Conservation (phyloP, 1,139 yeast species). For the Yamadazyma mexicana region DNA sequence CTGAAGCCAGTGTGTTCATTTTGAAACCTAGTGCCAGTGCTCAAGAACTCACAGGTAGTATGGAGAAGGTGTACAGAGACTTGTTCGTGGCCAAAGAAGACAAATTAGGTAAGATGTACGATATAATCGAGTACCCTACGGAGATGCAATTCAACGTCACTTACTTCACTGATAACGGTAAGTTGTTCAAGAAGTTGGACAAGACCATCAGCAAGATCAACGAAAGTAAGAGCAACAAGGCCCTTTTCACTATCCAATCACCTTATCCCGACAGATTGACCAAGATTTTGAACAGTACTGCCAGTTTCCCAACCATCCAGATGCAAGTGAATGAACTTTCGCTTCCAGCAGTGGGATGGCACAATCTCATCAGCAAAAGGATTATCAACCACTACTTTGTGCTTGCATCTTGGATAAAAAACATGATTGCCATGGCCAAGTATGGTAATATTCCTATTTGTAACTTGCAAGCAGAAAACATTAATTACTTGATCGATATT, state of each 20-base stretch:
- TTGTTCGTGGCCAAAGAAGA: slow-evolving; percentile 47
- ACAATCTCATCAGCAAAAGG: slow-evolving; percentile 63
- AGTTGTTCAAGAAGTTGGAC: slow-evolving; percentile 55
- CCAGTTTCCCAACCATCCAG: slow-evolving; percentile 65
- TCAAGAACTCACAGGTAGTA: slow-evolving; percentile 58
- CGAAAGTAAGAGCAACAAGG: slow-evolving; percentile 68
- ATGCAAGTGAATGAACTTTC: slow-evolving; percentile 57
- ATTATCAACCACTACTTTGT: slow-evolving; percentile 72
- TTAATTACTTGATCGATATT: slow-evolving; percentile 79
- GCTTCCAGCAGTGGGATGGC: slow-evolving; percentile 89
- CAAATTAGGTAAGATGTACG: slow-evolving; percentile 40
- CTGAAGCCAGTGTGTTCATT: slow-evolving; percentile 53
- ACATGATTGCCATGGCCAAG: slow-evolving; percentile 63
- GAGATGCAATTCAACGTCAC: slow-evolving; percentile 52
- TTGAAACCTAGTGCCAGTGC: slow-evolving; percentile 71
- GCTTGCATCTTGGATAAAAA: slow-evolving; percentile 71
- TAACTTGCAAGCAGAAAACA: slow-evolving; percentile 74
- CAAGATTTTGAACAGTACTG: slow-evolving; percentile 42
- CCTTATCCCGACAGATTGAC: slow-evolving; percentile 53
- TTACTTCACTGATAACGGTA: slow-evolving; percentile 49
- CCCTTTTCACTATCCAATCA: slow-evolving; percentile 72
- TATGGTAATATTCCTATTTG: slow-evolving; percentile 85
- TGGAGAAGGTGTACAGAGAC: slow-evolving; percentile 58
- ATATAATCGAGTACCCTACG: slow-evolving; percentile 51
- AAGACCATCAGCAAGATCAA: slow-evolving; percentile 55